Percentiles rank a stretch among this genome's conserved stretches.
phyloP scores from a whole-genome alignment of 371 early-diverging fungal species.

The Mycotypha africana region DNA sequence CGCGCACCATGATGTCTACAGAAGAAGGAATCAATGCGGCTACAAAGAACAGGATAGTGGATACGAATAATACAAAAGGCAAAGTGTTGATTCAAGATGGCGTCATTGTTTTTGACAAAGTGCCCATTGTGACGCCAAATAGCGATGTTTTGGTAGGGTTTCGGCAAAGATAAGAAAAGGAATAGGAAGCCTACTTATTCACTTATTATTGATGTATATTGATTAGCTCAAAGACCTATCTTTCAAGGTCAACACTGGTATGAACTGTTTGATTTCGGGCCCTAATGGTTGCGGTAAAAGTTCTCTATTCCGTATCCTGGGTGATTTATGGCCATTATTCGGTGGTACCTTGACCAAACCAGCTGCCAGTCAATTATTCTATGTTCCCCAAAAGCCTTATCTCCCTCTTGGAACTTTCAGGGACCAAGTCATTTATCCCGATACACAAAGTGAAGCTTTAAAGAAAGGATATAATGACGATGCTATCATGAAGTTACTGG shows the following conservation, averaged over 20 bases:
- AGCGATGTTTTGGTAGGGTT: constrained; percentile 76
- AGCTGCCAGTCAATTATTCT: constrained; percentile 74
- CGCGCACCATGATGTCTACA: constrained; percentile 53
- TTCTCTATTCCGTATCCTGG: constrained; percentile 90
- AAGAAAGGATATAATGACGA: constrained; percentile 53
- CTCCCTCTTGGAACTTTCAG: constrained; percentile 87
- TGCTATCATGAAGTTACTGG: constrained; percentile 58
- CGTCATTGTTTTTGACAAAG: constrained; percentile 80
- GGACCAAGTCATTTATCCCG: constrained; percentile 87
- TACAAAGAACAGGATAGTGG: constrained; percentile 26
- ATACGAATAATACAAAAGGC: constrained; percentile 53
- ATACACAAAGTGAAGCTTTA: constrained; percentile 51
- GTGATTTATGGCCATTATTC: constrained; percentile 86
- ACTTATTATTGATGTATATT: neutral
- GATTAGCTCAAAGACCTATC: constrained; percentile 58
- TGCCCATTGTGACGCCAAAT: constrained; percentile 91
- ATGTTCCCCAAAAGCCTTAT: constrained; percentile 94
- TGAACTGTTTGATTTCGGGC: constrained; percentile 84
- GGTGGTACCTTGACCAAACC: constrained; percentile 84
- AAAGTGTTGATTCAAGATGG: constrained; percentile 56
- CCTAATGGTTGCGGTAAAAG: constrained; percentile 92
- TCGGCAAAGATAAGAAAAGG: constrained; percentile 5
- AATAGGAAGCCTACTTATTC: no score
- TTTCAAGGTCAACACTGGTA: constrained; percentile 81
- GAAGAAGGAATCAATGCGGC: constrained; percentile 31